Evolutionary conservation across 176 grass and related monocot species (phyloP).

Genomic region (Triticum monococcum): DNA sequence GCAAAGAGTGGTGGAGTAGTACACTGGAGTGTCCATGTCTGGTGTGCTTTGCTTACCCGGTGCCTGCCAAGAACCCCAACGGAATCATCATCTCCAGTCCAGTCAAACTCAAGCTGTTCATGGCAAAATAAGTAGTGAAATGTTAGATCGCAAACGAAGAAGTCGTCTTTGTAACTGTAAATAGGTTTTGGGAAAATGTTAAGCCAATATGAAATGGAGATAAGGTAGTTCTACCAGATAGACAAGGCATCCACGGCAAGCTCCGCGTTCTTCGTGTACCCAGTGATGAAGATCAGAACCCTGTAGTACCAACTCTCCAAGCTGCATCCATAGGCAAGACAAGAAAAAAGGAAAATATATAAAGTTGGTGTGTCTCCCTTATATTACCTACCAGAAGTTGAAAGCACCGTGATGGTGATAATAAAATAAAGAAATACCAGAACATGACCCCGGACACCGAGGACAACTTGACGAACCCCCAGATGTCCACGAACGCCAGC

Average conservation of each 20-base stretch:
- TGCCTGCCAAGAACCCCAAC: constrained; percentile 58
- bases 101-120: background rate
- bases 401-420: background rate
- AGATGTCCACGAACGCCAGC: constrained; percentile 32
- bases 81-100: constrained; percentile 72
- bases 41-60: constrained; percentile 39
- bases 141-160: background rate
- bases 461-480: constrained; percentile 32
- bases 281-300: constrained; percentile 53
- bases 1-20: background rate
- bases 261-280: constrained; percentile 52
- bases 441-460: constrained; percentile 43
- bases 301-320: constrained; percentile 66
- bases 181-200: too few species aligned
- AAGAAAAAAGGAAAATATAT: too few species aligned
- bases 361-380: background rate
- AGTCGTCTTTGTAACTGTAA: background rate
- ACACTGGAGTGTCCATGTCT: background rate
- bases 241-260: constrained; percentile 56
- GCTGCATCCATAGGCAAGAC: constrained; percentile 18
- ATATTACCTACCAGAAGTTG: background rate
- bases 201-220: too few species aligned
- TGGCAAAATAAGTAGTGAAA: background rate
- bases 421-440: constrained; percentile 22
- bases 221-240: constrained; percentile 34